Conservation (phyloP, 192 early-diverging fungal genomes). For the Podila epigama region DNA sequence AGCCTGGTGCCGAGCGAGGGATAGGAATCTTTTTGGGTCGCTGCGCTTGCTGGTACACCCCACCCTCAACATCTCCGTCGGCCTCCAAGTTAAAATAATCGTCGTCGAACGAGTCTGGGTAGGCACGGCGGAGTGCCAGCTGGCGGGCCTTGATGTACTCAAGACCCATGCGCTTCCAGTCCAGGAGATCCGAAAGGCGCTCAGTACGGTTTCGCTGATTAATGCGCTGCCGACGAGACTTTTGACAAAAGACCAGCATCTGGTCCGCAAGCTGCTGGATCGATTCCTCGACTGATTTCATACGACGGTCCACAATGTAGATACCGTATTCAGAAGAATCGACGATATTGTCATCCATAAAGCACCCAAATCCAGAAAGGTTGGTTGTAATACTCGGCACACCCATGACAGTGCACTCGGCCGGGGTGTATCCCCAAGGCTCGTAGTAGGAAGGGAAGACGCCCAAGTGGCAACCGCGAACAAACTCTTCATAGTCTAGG, state of each 20-base stretch:
- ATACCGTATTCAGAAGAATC: conserved; percentile 95
- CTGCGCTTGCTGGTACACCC: conserved; percentile 5
- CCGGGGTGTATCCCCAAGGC: conserved; percentile 98
- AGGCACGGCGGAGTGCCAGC: conserved; percentile 87
- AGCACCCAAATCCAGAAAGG: conserved; percentile 97
- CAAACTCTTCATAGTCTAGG: conserved; percentile 98
- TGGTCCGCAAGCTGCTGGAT: conserved; percentile 84
- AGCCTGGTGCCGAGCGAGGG: conserved; percentile 88
- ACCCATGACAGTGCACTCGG: conserved; percentile 99
- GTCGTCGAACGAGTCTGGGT: conserved; percentile 84
- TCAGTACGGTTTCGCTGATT: conserved; percentile 98
- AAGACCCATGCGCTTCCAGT: conserved; percentile 98
- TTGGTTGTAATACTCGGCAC: conserved; percentile 96
- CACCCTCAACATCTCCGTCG: conserved; percentile 7
- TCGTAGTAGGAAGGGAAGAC: conserved; percentile 99
- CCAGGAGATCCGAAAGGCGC: conserved; percentile 91
- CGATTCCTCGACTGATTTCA: conserved; percentile 92
- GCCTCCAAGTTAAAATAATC: conserved; percentile 52
- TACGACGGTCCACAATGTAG: conserved; percentile 94
- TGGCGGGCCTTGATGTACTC: conserved; percentile 98
- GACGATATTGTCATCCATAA: conserved; percentile 95
- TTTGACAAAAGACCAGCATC: conserved; percentile 95
- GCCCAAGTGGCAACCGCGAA: conserved; percentile 94
- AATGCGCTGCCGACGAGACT: conserved; percentile 96
- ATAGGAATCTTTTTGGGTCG: conserved; percentile 77